A percentile compares a stretch with the other conserved stretches of the same genome.
Evolutionary conservation across 2,329 filamentous ascomycete species (phyloP).

Genomic region (Paracorniculantispora psalliotae): DNA sequence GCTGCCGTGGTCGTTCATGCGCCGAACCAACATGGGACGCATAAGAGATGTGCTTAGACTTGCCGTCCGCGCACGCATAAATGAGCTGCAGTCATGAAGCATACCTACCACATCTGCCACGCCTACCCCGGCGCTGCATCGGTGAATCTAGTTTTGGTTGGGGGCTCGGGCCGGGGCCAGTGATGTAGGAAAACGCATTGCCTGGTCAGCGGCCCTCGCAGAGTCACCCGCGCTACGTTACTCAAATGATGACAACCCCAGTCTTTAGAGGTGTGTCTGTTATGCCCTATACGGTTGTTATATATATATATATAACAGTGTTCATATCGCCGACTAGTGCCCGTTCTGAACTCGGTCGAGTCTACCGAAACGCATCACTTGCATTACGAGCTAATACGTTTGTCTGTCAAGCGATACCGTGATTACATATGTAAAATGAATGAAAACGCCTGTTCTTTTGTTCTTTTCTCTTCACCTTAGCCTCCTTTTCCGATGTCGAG

Average conservation of each 20-base stretch:
- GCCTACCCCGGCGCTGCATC: too few relatives aligned
- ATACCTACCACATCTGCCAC: too few relatives aligned
- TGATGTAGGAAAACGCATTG: neutral
- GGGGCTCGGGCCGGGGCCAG: too few relatives aligned
- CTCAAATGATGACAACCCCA: neutral
- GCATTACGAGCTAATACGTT: neutral
- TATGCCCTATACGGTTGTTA: neutral
- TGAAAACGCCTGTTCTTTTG: too few relatives aligned
- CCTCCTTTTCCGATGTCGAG: too few relatives aligned
- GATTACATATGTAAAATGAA: too few relatives aligned
- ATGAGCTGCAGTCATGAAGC: neutral
- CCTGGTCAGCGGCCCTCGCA: neutral
- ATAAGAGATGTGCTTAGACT: neutral
- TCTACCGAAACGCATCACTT: neutral
- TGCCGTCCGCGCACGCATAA: neutral
- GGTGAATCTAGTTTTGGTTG: too few relatives aligned
- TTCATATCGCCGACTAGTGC: neutral
- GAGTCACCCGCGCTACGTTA: neutral
- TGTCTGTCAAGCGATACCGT: neutral
- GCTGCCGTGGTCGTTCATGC: neutral
- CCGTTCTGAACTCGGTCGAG: neutral
- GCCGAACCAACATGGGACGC: constrained; percentile 6
- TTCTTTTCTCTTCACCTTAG: too few relatives aligned
- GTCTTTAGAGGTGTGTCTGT: neutral
- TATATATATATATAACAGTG: neutral